A percentile compares a stretch with the other conserved stretches of the same genome.
Conservation (phyloP, 2,329 filamentous ascomycete species). For the Fusarium austroafricanum region DNA sequence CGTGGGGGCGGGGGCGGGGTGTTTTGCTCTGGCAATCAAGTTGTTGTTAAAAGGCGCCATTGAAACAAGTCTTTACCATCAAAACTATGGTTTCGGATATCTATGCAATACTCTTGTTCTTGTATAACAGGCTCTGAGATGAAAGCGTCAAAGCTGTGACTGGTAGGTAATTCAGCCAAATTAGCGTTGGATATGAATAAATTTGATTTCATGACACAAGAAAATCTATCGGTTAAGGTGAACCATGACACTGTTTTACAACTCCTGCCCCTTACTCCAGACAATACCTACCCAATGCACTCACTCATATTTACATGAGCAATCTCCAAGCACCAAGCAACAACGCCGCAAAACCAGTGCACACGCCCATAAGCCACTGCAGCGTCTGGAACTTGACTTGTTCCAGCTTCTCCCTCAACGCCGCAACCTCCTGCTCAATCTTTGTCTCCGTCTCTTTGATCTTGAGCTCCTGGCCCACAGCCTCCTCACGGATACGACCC, state of each 20-base stretch:
- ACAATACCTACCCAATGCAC: background rate
- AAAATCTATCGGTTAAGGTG: constrained; percentile 42
- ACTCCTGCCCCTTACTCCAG: background rate
- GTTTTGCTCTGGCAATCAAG: background rate
- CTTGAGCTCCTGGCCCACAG: constrained; percentile 95
- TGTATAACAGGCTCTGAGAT: background rate
- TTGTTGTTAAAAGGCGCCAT: constrained; percentile 19
- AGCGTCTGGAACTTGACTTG: constrained; percentile 98
- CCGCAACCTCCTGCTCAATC: constrained; percentile 97
- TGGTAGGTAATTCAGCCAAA: background rate
- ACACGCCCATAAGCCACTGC: constrained; percentile 96
- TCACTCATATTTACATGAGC: constrained; percentile 64
- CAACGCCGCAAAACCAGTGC: constrained; percentile 74
- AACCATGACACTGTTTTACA: constrained; percentile 24
- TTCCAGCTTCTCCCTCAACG: constrained; percentile 89
- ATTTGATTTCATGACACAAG: constrained; percentile 29
- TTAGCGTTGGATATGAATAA: background rate
- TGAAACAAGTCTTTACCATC: background rate
- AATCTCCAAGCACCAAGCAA: constrained; percentile 77
- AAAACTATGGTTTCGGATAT: background rate
- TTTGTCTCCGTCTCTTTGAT: constrained; percentile 99
- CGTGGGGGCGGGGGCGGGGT: background rate
- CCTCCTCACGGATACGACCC: constrained; percentile 94
- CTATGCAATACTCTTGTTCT: too few species aligned
- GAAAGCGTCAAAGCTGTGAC: background rate